Percentiles rank a stretch among this genome's conserved stretches.
Conservation (phyloP, 2,329 filamentous ascomycete genomes). For the Lachnellula cervina region DNA sequence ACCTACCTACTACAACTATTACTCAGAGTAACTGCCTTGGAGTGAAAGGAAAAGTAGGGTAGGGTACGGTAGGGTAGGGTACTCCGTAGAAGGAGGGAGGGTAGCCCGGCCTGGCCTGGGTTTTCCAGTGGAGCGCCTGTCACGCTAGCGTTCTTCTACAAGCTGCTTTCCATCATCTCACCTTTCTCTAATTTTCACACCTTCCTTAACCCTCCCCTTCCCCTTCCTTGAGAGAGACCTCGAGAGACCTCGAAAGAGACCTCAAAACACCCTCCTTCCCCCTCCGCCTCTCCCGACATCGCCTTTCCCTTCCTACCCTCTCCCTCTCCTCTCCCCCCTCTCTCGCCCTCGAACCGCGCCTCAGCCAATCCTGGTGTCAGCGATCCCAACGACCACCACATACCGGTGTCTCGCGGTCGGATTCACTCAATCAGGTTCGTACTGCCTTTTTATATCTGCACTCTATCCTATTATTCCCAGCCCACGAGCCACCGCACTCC, state of each 20-base stretch:
- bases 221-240: slow-evolving; percentile 1
- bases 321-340: not conserved
- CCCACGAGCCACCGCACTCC: not conserved
- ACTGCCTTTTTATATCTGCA: not conserved
- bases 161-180: not conserved
- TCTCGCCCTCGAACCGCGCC: not conserved
- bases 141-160: not conserved
- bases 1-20: no score
- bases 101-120: no score
- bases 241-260: not conserved
- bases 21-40: no score
- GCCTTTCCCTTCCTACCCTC: not conserved
- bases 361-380: not conserved
- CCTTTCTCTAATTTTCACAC: not conserved
- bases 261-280: not conserved
- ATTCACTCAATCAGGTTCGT: slow-evolving; percentile 3
- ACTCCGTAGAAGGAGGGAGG: no score
- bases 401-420: not conserved
- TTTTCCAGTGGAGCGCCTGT: not conserved
- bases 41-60: not conserved
- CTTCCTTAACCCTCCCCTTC: not conserved
- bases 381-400: not conserved
- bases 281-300: slow-evolving; percentile 1
- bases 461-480: no score
- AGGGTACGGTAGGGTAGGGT: no score